Base-by-base conservation (phyloP, 306 rosid genomes). In the Cucumis sativus region DNA sequence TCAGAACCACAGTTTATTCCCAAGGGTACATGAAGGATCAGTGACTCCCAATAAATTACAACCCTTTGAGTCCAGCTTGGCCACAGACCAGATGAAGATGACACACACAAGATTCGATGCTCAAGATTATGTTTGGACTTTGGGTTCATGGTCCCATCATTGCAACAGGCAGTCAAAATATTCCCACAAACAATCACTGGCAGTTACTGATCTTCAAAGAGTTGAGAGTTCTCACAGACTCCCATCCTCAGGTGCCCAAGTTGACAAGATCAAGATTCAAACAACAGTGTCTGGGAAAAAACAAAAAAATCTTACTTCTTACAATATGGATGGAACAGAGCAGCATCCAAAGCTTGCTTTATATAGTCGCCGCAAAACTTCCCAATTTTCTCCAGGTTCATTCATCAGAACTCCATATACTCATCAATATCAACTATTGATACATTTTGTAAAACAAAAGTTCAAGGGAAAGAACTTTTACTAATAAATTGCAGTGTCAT, bases 81-180 rank as follows among this genome's bases (percentile, higher is more conserved):
- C 81, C 30, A 47, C 80, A 40, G 49, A 56, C 25, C 82, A 41
- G n/a, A 47, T 77, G 21, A 79, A 75, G 58, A 78, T 74, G 55
- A 80, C 71, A 20, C 77, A 79, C 80, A 90, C 80, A 78, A 87
- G 90, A 83, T 84, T 89, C 25, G 80, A 80, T 70, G 79, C 51
- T 83, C 81, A 82, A 60, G 59, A 76, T 25, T 80, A 76, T 77
- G 80, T 74, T 74, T 85, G 81, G 52, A 79, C 80, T 76, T 63
- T 17, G 59, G 79, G 78, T 80, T 81, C 89, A 68, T 79, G 82
- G 72, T 82, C 76, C 56, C 81, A 72, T 67, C 77, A 62, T 60
- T 71, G 57, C 82, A 80, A 77, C 25, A 61, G 77, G 63, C 76
- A 75, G 58, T 52, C 47, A 47, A 78, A 76, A 74, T 82, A 37